These are phyloP conservation scores for Trichothecium roseum DNA, from an alignment of 2,329 filamentous ascomycete species.

Conservation along the genomic window DNA sequence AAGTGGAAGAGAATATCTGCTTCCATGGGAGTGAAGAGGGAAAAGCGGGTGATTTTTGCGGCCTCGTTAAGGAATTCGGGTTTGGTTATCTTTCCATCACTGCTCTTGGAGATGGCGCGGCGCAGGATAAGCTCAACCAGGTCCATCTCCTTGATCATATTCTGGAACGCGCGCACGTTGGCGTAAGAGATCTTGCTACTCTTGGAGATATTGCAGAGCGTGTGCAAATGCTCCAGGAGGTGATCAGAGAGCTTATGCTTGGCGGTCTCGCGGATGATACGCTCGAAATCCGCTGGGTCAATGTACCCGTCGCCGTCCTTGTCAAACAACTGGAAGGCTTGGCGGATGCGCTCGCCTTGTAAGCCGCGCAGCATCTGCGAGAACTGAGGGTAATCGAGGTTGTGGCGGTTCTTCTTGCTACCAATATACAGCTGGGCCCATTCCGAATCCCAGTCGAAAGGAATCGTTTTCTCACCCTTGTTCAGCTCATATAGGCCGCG, in stretches of 20 bases:
- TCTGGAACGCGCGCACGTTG: slow-evolving; percentile 95
- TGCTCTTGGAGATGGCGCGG: slow-evolving; percentile 72
- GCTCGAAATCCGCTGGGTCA: slow-evolving; percentile 88
- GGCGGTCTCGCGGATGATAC: slow-evolving; percentile 88
- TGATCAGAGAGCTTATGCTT: slow-evolving; percentile 97
- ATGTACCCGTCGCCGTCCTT: slow-evolving; percentile 91
- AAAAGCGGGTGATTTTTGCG: slow-evolving; percentile 82
- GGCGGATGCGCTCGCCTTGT: slow-evolving; percentile 89
- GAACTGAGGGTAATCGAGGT: slow-evolving; percentile 92
- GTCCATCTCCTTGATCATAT: slow-evolving; percentile 96
- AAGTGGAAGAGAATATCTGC: slow-evolving; percentile 98
- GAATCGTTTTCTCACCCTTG: slow-evolving; percentile 74
- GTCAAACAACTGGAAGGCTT: slow-evolving; percentile 89
- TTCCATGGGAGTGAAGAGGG: slow-evolving; percentile 96
- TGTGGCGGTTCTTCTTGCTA: slow-evolving; percentile 75
- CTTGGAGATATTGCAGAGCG: slow-evolving; percentile 86
- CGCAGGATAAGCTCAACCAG: slow-evolving; percentile 88
- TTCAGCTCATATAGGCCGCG: slow-evolving; percentile 76
- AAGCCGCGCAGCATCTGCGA: slow-evolving; percentile 94
- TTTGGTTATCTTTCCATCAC: slow-evolving; percentile 86
- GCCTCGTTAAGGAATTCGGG: slow-evolving; percentile 94
- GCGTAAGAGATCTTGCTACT: slow-evolving; percentile 95
- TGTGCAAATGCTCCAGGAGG: slow-evolving; percentile 79
- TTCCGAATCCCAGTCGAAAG: slow-evolving; percentile 94
- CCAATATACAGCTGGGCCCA: slow-evolving; percentile 95